Evolutionary conservation across 441 rosid species (phyloP), one percentile per base, ranked within the genome.

Genomic region (Erysimum pusillum): DNA sequence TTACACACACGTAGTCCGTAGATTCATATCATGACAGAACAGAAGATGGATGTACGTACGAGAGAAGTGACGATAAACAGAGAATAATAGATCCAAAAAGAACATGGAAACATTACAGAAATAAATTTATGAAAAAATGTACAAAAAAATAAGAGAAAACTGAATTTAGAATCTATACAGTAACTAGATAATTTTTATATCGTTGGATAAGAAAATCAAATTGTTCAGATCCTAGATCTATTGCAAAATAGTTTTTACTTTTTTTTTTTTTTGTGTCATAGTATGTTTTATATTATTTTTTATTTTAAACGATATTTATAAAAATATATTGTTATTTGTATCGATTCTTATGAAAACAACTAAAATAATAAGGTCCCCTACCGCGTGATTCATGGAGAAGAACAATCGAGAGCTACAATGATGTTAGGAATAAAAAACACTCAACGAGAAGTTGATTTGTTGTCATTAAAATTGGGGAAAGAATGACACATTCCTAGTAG

Each of bases 61-160:
- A 60, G 48, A 51, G 63, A 72, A 72, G 69, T 72, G 81, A 72
- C 64, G 77, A 78, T 73, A 60, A 73, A 73, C 60, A 78, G 71
- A 78, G 74, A 78, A 73, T 73, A 73, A 77, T 51, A 72, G 59
- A 77, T 66, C 73, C 69, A 58, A 41, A 56, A 57, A 48, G 31
- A 77, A 42, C 42, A 59, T 60, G 51, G 46, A 66, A 35, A 53
- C 22, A 42, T 42, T 45, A 34, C 32, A 71, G 35, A 65, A 34
- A 49, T 44, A 12, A 12, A 9, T 31, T 67, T 48, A 32, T 7
- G 10, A 44, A 25, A 20, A 8, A 35, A n/a, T 11, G 18, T 20
- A 9, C 4, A 67, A 56, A 65, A 9, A 31, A 9, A 31, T 14
- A 54, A 9, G 7, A 36, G 20, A 62, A 14, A 72, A 51, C 52